A percentile compares a stretch with the other conserved stretches of the same genome.
Conservation (phyloP, 2,329 filamentous ascomycete species). For the Didymella segeticola region DNA sequence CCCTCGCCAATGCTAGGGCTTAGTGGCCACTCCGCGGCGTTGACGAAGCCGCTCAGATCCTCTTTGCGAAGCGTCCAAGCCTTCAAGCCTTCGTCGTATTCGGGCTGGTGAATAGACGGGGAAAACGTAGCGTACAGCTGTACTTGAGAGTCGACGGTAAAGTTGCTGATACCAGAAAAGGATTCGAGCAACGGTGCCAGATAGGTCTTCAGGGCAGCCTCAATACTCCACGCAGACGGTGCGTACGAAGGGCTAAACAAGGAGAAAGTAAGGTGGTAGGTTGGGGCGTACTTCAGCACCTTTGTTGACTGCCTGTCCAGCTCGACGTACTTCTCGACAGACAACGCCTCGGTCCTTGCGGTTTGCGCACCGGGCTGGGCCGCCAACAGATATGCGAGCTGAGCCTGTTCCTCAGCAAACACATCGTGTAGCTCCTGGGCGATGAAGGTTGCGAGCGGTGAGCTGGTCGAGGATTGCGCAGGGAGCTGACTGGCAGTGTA, state of each 20-base stretch:
- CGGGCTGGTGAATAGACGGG: constrained; percentile 65
- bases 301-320: constrained; percentile 75
- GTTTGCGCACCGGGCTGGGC: constrained; percentile 51
- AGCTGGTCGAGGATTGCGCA: constrained; percentile 71
- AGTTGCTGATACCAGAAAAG: constrained; percentile 85
- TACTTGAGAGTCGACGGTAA: constrained; percentile 94
- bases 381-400: constrained; percentile 63
- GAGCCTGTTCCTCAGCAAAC: constrained; percentile 87
- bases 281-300: constrained; percentile 88
- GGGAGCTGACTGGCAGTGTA: constrained; percentile 75
- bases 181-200: constrained; percentile 81
- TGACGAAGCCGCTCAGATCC: constrained; percentile 92
- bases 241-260: constrained; percentile 80
- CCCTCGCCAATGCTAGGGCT: constrained; percentile 92
- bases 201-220: constrained; percentile 79
- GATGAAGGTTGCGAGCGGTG: constrained; percentile 76
- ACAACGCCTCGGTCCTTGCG: constrained; percentile 60
- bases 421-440: constrained; percentile 77
- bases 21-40: constrained; percentile 96
- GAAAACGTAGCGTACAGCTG: constrained; percentile 84
- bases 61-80: constrained; percentile 78
- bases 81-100: constrained; percentile 60
- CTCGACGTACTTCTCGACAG: constrained; percentile 56
- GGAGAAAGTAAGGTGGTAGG: constrained; percentile 95
- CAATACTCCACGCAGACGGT: constrained; percentile 91